Evolutionary conservation across 2,329 filamentous ascomycete genomes (phyloP).

Genomic region (Talaromyces sp.): DNA sequence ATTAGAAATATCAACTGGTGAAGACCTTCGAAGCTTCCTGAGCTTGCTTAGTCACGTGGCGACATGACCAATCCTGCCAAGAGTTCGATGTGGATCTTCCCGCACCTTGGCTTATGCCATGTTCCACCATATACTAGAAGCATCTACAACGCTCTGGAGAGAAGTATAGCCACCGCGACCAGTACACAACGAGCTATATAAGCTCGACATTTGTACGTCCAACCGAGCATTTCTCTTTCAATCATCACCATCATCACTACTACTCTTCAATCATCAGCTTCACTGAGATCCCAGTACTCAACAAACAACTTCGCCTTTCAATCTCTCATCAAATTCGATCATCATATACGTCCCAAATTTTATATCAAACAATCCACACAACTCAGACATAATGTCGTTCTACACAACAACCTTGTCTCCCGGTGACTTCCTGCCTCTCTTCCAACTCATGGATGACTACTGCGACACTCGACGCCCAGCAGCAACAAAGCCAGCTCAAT

Average conservation of each 20-base stretch:
- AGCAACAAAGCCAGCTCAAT: constrained; percentile 8
- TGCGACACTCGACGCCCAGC: constrained; percentile 28
- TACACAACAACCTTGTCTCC: constrained; percentile 29
- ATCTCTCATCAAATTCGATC: background rate
- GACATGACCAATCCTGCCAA: background rate
- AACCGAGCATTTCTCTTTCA: background rate
- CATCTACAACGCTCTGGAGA: constrained; percentile 1
- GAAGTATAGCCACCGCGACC: background rate
- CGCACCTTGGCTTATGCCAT: background rate
- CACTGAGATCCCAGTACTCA: background rate
- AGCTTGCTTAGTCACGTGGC: constrained; percentile 9
- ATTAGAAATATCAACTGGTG: constrained; percentile 64
- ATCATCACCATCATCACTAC: background rate
- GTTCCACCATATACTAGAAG: constrained; percentile 1
- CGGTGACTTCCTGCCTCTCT: constrained; percentile 37
- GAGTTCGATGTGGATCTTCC: constrained; percentile 7
- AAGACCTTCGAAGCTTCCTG: background rate
- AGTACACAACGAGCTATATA: constrained; percentile 4
- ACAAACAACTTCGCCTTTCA: background rate
- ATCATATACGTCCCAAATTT: background rate
- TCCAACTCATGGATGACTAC: constrained; percentile 41
- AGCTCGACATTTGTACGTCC: background rate
- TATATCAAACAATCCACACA: background rate
- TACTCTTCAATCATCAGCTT: background rate
- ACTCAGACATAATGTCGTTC: constrained; percentile 33